Evolutionary conservation across 345 rosid species (phyloP).

Genomic region (Salix viminalis): DNA sequence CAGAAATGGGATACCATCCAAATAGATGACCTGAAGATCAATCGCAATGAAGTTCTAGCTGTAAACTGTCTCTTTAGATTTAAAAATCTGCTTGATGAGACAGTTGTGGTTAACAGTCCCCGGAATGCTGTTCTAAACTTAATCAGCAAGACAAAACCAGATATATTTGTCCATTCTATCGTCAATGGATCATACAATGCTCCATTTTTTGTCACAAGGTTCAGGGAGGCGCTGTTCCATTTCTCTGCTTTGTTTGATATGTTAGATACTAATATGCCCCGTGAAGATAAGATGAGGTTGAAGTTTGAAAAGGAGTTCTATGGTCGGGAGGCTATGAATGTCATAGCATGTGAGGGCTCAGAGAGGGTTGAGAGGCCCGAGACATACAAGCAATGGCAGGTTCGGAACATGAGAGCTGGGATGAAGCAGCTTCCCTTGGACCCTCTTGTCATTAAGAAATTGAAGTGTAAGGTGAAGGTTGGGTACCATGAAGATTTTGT

Average conservation of each 20-base stretch:
- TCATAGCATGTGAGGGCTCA: constrained; percentile 31
- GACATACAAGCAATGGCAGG: constrained; percentile 39
- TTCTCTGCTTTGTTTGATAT: constrained; percentile 27
- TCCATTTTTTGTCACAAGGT: constrained; percentile 31
- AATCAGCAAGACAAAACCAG: constrained; percentile 29
- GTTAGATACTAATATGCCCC: constrained; percentile 15
- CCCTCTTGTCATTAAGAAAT: constrained; percentile 1
- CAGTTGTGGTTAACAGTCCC: constrained; percentile 22
- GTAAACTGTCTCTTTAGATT: constrained; percentile 22
- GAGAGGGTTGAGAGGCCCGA: constrained; percentile 31
- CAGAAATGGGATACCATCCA: constrained; percentile 33
- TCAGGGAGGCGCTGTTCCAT: constrained; percentile 33
- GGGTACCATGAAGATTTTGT: constrained; percentile 31
- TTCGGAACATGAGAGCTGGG: constrained; percentile 27
- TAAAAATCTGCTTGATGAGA: constrained; percentile 28
- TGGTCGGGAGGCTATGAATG: constrained; percentile 33
- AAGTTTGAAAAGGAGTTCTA: constrained; percentile 23
- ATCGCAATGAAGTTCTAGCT: constrained; percentile 17
- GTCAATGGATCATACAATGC: constrained; percentile 24
- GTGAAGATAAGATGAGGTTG: constrained; percentile 21
- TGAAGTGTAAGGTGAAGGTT: constrained; percentile 9
- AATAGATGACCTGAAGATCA: constrained; percentile 24
- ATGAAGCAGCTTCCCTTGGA: constrained; percentile 26
- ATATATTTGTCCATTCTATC: constrained; percentile 17
- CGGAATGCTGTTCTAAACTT: constrained; percentile 22